Evolutionary conservation across 768 basidiomycete species (phyloP), one percentile per base, ranked within the genome.

Genomic region (Boletus pseudo-olivaceus): DNA sequence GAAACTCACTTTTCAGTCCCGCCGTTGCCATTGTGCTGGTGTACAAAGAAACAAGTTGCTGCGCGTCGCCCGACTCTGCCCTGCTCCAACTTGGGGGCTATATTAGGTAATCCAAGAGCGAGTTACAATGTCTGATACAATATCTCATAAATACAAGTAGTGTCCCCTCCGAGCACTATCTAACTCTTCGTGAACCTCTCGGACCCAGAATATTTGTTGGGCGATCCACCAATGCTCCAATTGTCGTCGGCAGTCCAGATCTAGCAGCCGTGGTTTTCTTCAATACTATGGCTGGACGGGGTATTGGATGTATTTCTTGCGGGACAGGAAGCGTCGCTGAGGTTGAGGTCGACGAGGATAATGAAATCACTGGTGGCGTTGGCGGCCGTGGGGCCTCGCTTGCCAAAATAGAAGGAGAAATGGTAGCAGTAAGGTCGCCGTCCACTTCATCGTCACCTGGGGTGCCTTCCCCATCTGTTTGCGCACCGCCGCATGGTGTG

Each of bases 1-100:
- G 37, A 30, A 5, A 47, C 80, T 65, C 65, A 88, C 87, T 88
- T 76, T 83, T 81, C 60, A 89, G 77, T 61, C 87, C 86, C 51
- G 85, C 85, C 47, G 82, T 74, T 58, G 82, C 74, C 84, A 87
- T 86, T 17, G 55, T 54, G 63, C 35, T 57, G 44, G 43, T 34
- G 41, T 45, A 44, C 27, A 14, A 49, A 15, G 37, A 43, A 17
- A 32, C 19, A 2, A 23, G 48, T 30, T 41, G 43, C 45, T 62
- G 58, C 54, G 57, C 44, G n/a, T 27, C 15, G 12, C 37, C 34
- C 23, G 12, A 46, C n/a, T 14, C 30, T 15, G 9, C 30, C n/a
- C 11, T 23, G 47, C 7, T 37, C 17, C 35, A 1, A 20, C 35
- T 53, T 35, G 23, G 23, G 43, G 45, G 33, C n/a, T 27, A 11